Base-by-base conservation (phyloP, 495 filamentous ascomycete genomes). In the Aspergillus asperescens region DNA sequence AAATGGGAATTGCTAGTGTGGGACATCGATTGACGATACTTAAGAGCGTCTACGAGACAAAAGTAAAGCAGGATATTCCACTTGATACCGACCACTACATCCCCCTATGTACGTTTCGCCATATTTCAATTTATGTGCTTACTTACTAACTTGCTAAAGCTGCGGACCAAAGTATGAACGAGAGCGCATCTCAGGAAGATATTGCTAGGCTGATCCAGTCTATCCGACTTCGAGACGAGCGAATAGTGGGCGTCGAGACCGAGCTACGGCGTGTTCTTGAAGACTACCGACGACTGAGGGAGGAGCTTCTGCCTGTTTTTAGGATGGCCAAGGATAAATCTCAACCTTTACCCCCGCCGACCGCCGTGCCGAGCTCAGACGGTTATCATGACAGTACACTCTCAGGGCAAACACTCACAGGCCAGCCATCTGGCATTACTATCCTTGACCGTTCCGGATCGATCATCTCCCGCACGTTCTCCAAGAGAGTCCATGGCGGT, bases 81-180 rank as follows among this genome's bases (percentile, higher is more conserved):
- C 84, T 96, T 53, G 93, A 97, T 56, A 80, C 85, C 20, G 93
- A 95, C 57, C 87, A 97, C 62, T 98, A 96, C 68, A 84, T 96
- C 43, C 94, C 93, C 31, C 78, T 91, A 24, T 91, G 91, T 96
- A 84, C 56, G 88, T 77, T 48, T 34, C 40, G 19, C 20, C 44
- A 20, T 20, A 20, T 25, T 18, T 27, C 34, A 19, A 4, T 20
- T 12, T 31, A 18, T 24, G 50, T 18, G 38, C 20, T 20, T 54
- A 45, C 57, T 44, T 47, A 28, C 63, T 64, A 48, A 62, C 48
- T 23, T 22, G 32, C 7, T 41, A 50, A 62, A 92, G 92, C 93
- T 48, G 93, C 90, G 68, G 93, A 96, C 61, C 87, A 87, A 56
- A 87, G 88, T 62, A 82, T 85, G 45, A 90, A 93, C 61, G 83